phyloP scores from a whole-genome alignment of 345 rosid species.

The Isatis tinctoria region DNA sequence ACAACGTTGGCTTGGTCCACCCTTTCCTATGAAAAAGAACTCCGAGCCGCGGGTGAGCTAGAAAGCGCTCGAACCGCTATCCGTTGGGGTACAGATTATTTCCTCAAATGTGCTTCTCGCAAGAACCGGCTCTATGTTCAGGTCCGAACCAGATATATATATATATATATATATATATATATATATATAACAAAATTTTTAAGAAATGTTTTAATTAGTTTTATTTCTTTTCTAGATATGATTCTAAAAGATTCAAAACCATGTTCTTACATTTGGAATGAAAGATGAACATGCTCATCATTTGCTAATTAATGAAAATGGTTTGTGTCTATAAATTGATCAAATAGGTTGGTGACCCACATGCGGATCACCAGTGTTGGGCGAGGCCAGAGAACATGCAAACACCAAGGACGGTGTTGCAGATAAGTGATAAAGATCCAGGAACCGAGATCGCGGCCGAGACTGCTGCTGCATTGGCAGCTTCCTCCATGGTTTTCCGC shows the following conservation, averaged over 20 bases:
- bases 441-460: conserved; percentile 90
- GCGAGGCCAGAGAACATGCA: conserved; percentile 72
- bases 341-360: conserved; percentile 70
- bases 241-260: background rate
- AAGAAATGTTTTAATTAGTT: background rate
- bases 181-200: background rate
- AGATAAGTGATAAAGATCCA: conserved; percentile 45
- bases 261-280: background rate
- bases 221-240: background rate
- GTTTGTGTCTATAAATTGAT: conserved; percentile 9
- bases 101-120: conserved; percentile 56
- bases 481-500: conserved; percentile 72
- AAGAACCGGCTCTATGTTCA: conserved; percentile 59
- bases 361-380: conserved; percentile 79
- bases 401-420: conserved; percentile 64
- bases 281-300: background rate
- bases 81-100: conserved; percentile 94
- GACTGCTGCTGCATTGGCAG: conserved; percentile 78
- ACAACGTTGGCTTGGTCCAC: conserved; percentile 84
- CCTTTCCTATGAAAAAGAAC: conserved; percentile 43
- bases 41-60: conserved; percentile 49
- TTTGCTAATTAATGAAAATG: background rate
- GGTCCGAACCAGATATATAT: conserved; percentile 30
- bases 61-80: conserved; percentile 46
- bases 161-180: background rate